Conservation (phyloP, 1,284 basidiomycete species). For the Papiliotrema nemorosa region DNA sequence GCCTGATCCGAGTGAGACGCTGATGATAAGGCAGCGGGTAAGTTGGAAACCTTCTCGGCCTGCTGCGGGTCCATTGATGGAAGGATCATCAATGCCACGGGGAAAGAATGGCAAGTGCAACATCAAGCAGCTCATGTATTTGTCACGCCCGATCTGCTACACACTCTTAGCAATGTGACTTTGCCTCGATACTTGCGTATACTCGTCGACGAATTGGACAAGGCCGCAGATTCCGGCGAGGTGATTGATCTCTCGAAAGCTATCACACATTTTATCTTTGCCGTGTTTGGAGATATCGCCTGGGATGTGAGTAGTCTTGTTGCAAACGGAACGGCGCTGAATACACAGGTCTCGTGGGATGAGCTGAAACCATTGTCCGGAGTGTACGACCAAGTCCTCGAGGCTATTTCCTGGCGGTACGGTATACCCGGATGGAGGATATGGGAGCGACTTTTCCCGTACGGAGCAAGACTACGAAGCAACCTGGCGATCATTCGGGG, state of each 20-base stretch:
- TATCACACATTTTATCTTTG: constrained; percentile 11
- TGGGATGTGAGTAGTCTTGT: constrained; percentile 16
- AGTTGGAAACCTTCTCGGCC: too few relatives aligned
- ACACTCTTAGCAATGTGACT: not conserved
- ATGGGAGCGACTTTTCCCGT: constrained; percentile 1
- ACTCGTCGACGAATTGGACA: not conserved
- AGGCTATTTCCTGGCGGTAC: constrained; percentile 2
- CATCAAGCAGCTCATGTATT: not conserved
- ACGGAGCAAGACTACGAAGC: not conserved
- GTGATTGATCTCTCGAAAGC: not conserved
- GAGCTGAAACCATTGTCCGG: not conserved
- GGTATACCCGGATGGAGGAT: not conserved
- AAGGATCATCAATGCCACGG: not conserved
- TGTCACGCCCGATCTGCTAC: not conserved
- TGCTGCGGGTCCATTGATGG: too few relatives aligned
- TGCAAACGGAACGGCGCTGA: not conserved
- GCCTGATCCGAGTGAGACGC: too few relatives aligned
- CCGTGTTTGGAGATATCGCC: constrained; percentile 23
- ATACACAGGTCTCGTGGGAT: constrained; percentile 3
- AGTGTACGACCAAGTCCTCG: not conserved
- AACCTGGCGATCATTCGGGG: not conserved
- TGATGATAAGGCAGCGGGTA: not conserved
- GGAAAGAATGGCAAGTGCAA: not conserved
- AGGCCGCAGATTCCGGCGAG: not conserved
- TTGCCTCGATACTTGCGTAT: not conserved